Evolutionary conservation across 75 land plant species (phyloP).

Genomic region (Chamaecyparis obtusa): DNA sequence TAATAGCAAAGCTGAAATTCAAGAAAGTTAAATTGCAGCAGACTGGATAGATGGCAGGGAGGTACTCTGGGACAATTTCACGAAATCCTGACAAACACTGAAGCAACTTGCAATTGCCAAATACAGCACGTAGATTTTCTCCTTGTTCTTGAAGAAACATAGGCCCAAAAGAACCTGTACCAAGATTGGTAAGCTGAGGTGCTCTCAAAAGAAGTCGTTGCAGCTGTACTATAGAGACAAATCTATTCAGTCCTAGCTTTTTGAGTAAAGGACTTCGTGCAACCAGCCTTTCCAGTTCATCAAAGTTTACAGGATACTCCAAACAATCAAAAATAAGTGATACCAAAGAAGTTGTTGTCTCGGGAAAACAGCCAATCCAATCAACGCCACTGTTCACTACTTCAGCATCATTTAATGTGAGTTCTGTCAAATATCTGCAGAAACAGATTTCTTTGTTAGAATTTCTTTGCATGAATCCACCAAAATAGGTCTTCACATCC

Average conservation of each 20-base stretch:
- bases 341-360: constrained; percentile 32
- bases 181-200: constrained; percentile 65
- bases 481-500: not conserved
- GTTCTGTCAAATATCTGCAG: constrained; percentile 47
- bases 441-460: not conserved
- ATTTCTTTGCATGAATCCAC: not conserved
- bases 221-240: constrained; percentile 49
- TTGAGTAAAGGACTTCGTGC: constrained; percentile 44
- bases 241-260: constrained; percentile 40
- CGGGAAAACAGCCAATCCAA: constrained; percentile 67
- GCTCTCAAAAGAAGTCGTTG: constrained; percentile 48
- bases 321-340: constrained; percentile 61
- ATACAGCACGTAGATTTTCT: constrained; percentile 27
- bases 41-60: constrained; percentile 52
- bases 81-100: constrained; percentile 66
- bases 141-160: constrained; percentile 18
- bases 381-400: constrained; percentile 52
- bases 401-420: constrained; percentile 60
- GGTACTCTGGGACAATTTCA: constrained; percentile 36
- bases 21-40: constrained; percentile 55
- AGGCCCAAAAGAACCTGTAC: constrained; percentile 54
- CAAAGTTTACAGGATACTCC: constrained; percentile 41
- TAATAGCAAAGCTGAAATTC: constrained; percentile 65
- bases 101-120: constrained; percentile 39
- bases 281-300: constrained; percentile 53